Percentiles rank a stretch among this genome's conserved stretches.
Conservation (phyloP, 2,329 filamentous ascomycete species). For the Stagonosporopsis cucurbitacearum region DNA sequence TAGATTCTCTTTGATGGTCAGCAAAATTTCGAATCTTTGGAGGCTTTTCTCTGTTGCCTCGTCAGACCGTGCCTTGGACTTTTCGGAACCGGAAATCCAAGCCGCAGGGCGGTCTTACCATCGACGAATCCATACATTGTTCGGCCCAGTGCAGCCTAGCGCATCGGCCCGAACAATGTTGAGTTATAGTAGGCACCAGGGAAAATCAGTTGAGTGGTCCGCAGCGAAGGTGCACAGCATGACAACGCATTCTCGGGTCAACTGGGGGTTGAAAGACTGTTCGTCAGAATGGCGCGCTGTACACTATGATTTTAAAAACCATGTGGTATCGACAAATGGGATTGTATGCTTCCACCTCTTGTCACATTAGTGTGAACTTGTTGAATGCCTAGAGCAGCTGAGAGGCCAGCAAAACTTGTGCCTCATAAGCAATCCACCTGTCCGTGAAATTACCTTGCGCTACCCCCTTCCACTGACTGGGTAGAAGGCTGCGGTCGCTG, state of each 20-base stretch:
- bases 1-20: not conserved
- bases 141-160: not conserved
- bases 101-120: not conserved
- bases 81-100: not conserved
- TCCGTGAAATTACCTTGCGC: not conserved
- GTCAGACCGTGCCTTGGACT: not conserved
- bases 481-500: not conserved
- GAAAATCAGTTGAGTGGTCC: not conserved
- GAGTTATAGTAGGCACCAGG: not conserved
- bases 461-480: not conserved
- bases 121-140: not conserved
- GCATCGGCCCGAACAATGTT: not conserved
- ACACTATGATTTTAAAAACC: not conserved
- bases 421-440: not conserved
- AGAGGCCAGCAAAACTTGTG: not conserved
- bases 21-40: not conserved
- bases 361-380: not conserved
- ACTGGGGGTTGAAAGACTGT: not conserved
- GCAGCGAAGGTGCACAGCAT: slow-evolving; percentile 6
- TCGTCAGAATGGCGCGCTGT: not conserved
- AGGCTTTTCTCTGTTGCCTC: not conserved
- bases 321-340: not conserved
- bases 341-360: not conserved
- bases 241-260: slow-evolving; percentile 3
- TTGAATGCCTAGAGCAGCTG: not conserved